These are phyloP conservation scores for Nemophila menziesii DNA, from an alignment of 257 asterid genomes.

Conservation along the genomic window DNA sequence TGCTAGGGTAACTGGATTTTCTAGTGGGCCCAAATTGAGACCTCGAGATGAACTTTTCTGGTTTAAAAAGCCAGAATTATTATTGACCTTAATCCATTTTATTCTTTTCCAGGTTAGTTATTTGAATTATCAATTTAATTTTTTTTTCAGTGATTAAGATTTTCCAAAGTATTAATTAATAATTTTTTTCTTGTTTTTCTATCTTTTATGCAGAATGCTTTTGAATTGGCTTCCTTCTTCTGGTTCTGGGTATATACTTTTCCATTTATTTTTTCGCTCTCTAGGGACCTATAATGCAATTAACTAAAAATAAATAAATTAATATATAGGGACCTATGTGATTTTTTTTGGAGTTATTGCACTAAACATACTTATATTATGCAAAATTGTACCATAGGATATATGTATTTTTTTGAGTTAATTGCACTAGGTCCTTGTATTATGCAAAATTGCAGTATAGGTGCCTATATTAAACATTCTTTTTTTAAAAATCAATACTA, in stretches of 20 bases:
- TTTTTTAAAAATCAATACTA: too few relatives aligned
- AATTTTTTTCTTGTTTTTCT: background rate
- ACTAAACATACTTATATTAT: too few relatives aligned
- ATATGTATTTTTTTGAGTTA: too few relatives aligned
- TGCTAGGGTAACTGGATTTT: constrained; percentile 56
- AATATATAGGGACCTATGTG: too few relatives aligned
- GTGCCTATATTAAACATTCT: too few relatives aligned
- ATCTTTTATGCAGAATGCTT: constrained; percentile 34
- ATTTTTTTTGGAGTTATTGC: too few relatives aligned
- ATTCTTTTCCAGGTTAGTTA: constrained; percentile 84
- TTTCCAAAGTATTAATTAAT: background rate
- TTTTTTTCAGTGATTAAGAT: background rate
- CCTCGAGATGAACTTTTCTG: constrained; percentile 92
- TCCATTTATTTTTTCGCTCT: too few relatives aligned
- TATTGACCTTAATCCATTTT: constrained; percentile 75
- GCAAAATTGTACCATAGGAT: too few relatives aligned
- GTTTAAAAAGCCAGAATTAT: constrained; percentile 82
- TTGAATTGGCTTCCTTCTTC: constrained; percentile 93
- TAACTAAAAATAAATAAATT: too few relatives aligned
- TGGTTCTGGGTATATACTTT: constrained; percentile 89
- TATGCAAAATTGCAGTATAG: too few relatives aligned
- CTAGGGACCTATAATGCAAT: too few relatives aligned
- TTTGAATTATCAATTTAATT: background rate
- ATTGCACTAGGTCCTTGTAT: too few relatives aligned
- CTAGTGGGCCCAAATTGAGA: constrained; percentile 47